phyloP scores from a whole-genome alignment of 1,284 basidiomycete genomes.

The Ganoderma resinaceum region DNA sequence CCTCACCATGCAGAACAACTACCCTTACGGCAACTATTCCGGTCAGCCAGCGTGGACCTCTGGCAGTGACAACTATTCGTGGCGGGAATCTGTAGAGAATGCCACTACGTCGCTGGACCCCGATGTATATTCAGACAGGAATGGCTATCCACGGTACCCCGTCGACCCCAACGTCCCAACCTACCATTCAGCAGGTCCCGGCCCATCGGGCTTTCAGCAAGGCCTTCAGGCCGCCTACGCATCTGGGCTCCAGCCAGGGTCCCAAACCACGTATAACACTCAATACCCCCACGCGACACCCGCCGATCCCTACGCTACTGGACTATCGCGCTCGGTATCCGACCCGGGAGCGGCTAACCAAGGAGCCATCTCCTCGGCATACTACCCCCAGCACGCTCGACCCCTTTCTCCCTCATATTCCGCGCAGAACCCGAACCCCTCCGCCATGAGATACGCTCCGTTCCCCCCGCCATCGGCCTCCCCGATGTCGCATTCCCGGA shows the following conservation, averaged over 20 bases:
- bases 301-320: not conserved
- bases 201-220: not conserved
- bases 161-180: not conserved
- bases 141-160: not conserved
- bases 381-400: not conserved
- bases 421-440: not conserved
- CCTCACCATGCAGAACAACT: not conserved
- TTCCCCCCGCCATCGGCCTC: not conserved
- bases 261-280: not conserved
- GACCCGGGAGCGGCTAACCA: not conserved
- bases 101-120: not conserved
- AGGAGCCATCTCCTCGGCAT: not conserved
- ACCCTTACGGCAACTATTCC: not conserved
- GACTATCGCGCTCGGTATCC: not conserved
- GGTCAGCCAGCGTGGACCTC: not conserved
- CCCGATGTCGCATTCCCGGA: not conserved
- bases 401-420: not conserved
- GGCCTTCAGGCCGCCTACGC: not conserved
- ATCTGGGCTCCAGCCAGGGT: not conserved
- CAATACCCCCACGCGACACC: not conserved
- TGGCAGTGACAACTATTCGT: not conserved
- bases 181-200: not conserved
- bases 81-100: slow-evolving; percentile 5
- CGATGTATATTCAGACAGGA: not conserved
- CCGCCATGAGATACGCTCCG: not conserved